Conservation (phyloP, 768 basidiomycete species). For the Tephrocybe rancida region DNA sequence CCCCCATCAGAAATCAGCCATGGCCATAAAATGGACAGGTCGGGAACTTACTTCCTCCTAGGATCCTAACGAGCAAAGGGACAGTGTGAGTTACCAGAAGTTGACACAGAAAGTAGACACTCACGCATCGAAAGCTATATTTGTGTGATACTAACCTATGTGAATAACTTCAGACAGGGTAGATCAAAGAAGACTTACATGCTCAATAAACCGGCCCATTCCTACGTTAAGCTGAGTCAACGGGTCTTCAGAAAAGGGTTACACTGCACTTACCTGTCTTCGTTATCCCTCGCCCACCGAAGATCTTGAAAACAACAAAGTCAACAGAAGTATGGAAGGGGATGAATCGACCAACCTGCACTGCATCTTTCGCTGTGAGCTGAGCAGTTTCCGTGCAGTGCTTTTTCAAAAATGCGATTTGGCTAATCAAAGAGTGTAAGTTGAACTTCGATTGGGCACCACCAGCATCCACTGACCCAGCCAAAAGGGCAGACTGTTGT, state of each 20-base stretch:
- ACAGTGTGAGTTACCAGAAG: not conserved
- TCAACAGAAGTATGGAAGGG: not conserved
- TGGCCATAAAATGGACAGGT: not conserved
- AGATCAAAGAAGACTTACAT: slow-evolving; percentile 14
- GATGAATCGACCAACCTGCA: slow-evolving; percentile 29
- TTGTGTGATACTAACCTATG: slow-evolving; percentile 23
- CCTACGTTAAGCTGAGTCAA: slow-evolving; percentile 1
- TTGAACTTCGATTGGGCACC: too few relatives aligned
- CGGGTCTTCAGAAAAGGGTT: not conserved
- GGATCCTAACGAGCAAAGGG: slow-evolving; percentile 15
- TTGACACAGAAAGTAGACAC: not conserved
- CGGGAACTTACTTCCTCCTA: slow-evolving; percentile 24
- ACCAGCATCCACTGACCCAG: slow-evolving; percentile 50
- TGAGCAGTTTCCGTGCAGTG: slow-evolving; percentile 75
- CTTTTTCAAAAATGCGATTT: slow-evolving; percentile 82
- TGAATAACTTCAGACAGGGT: not conserved
- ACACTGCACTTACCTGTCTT: slow-evolving; percentile 57
- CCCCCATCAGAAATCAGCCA: not conserved
- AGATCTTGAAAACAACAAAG: slow-evolving; percentile 52
- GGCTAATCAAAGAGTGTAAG: slow-evolving; percentile 36
- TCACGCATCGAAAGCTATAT: slow-evolving; percentile 26
- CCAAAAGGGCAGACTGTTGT: slow-evolving; percentile 71
- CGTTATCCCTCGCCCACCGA: slow-evolving; percentile 86
- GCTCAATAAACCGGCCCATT: slow-evolving; percentile 24
- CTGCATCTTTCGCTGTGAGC: slow-evolving; percentile 79